A percentile compares a stretch with the other conserved stretches of the same genome.
Conservation (phyloP, 2,329 filamentous ascomycete genomes). For the Endoconidiophora laricicola region DNA sequence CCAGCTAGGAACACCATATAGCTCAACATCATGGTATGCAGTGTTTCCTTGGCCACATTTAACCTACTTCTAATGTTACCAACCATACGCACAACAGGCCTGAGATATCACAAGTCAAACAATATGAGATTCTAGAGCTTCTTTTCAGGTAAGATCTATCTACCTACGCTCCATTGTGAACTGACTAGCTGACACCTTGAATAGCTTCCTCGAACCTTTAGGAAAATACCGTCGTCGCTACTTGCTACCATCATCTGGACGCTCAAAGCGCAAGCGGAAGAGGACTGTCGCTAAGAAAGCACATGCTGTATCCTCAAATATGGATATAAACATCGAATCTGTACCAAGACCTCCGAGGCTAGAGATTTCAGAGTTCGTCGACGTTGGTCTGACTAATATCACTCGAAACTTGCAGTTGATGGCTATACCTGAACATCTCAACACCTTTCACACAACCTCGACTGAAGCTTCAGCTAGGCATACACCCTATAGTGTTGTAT, state of each 20-base stretch:
- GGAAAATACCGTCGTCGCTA: slow-evolving; percentile 42
- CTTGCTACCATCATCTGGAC: slow-evolving; percentile 42
- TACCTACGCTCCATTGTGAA: slow-evolving; percentile 3
- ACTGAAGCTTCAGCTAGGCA: neutral
- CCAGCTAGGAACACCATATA: slow-evolving; percentile 50
- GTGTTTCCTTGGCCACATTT: neutral
- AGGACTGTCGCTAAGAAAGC: slow-evolving; percentile 20
- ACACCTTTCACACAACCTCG: neutral
- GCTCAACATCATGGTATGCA: slow-evolving; percentile 39
- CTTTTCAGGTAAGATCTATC: slow-evolving; percentile 39
- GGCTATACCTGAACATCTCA: slow-evolving; percentile 15
- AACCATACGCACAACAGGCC: slow-evolving; percentile 33
- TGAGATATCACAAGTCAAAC: slow-evolving; percentile 36
- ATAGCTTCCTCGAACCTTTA: slow-evolving; percentile 45
- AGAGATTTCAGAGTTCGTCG: slow-evolving; percentile 38
- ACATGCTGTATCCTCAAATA: slow-evolving; percentile 14
- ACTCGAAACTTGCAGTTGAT: slow-evolving; percentile 38
- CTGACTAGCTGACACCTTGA: neutral
- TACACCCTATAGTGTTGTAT: slow-evolving; percentile 33
- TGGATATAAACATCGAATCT: neutral
- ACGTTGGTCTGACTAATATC: slow-evolving; percentile 49
- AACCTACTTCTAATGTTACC: neutral
- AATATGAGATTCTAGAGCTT: slow-evolving; percentile 48
- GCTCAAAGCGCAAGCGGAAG: slow-evolving; percentile 37
- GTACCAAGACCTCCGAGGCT: slow-evolving; percentile 21